Percentiles rank a stretch among this genome's conserved stretches.
phyloP scores from a whole-genome alignment of 1,284 basidiomycete species.

The Melampsora larici-populina region DNA sequence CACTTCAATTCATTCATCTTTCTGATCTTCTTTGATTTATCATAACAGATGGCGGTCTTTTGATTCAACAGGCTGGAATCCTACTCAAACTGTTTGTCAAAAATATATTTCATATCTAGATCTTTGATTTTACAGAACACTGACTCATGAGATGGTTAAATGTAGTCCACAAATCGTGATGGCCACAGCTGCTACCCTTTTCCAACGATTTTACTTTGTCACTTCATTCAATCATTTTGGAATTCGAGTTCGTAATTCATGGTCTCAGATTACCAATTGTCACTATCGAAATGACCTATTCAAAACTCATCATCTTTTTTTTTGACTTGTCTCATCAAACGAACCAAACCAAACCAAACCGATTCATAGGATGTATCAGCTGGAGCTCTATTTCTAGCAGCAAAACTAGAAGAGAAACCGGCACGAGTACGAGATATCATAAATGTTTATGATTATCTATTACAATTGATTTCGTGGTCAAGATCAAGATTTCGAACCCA shows the following conservation, averaged over 20 bases:
- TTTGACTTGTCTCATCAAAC: neutral
- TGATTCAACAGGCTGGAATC: slow-evolving; percentile 90
- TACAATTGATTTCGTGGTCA: slow-evolving; percentile 42
- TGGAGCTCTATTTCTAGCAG: slow-evolving; percentile 87
- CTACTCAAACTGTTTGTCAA: slow-evolving; percentile 73
- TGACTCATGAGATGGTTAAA: neutral
- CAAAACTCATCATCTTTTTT: neutral
- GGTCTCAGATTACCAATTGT: neutral
- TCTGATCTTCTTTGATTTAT: neutral
- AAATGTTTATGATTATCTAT: slow-evolving; percentile 84
- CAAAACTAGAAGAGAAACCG: slow-evolving; percentile 92
- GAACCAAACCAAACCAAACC: neutral
- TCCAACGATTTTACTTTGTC: slow-evolving; percentile 95
- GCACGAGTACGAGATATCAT: slow-evolving; percentile 86
- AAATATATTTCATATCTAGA: neutral
- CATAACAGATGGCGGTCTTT: slow-evolving; percentile 58
- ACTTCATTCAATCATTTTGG: slow-evolving; percentile 90
- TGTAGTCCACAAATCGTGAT: slow-evolving; percentile 90
- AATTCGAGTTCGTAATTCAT: slow-evolving; percentile 65
- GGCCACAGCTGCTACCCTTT: slow-evolving; percentile 90
- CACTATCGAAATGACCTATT: slow-evolving; percentile 15
- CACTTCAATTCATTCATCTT: neutral
- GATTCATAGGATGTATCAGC: slow-evolving; percentile 75
- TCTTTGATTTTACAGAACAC: neutral
- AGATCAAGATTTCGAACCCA: neutral